Evolutionary conservation across 768 basidiomycete species (phyloP), one percentile per base, ranked within the genome.

Genomic region (Fomitopsis serialis): DNA sequence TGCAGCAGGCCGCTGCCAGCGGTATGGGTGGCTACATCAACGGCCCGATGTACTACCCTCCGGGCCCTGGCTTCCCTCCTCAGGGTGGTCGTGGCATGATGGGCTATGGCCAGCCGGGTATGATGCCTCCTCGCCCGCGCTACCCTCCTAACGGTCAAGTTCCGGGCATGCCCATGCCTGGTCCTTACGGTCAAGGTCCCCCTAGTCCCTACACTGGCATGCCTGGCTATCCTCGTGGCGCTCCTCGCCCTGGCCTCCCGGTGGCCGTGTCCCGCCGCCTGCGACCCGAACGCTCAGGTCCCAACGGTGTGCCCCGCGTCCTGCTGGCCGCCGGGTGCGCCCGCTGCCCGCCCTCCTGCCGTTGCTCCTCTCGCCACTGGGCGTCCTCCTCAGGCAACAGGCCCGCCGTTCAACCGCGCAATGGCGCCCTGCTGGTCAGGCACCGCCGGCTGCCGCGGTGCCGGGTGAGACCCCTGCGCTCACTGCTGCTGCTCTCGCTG

Each of bases 1-100:
- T 95, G 82, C 93, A 95, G 67, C 96, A 98, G 77, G 89, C 90
- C 57, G 92, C 89, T 55, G 90, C 91, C 44, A 87, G 89, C 59
- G 90, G 84, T 48, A 88, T 92, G 50, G 81, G 83, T 58, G 84
- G 87, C 56, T 89, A 90, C 78, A 81, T 95, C 75, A 83, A 86
- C 65, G 80, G 81, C 15, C 90, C 90, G 37, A 85, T 93, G 78
- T 93, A 91, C 77, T 92, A 91, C 68, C 82, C 89, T 55, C 80
- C 92, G 59, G 73, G 78, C 65, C 82, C 91, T 48, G 77, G 82
- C 57, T 87, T 91, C 84, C 84, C 86, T 70, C 85, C 91, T 66
- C 84, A 90, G 72, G 71, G 71, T 57, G 81, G 85, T 62, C 87
- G 91, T 67, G 74, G 78, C 57, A 81, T 96, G 78, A 77, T 78